Base-by-base conservation (phyloP, 495 filamentous ascomycete species). In the Annulohypoxylon maeteangense region DNA sequence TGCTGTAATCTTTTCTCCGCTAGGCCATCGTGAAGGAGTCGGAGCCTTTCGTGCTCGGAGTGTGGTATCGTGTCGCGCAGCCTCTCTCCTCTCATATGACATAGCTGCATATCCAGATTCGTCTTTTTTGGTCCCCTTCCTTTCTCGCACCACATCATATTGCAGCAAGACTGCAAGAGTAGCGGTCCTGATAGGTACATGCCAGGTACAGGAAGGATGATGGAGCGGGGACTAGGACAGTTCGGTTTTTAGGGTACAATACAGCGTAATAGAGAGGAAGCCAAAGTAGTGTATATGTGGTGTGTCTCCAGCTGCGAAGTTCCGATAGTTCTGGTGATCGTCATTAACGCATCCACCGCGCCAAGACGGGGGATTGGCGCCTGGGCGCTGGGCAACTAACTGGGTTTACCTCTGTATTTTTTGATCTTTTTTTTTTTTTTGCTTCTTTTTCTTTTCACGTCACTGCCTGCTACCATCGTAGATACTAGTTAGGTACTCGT, bases 261-360 rank as follows among this genome's bases (percentile, higher is more conserved):
- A 11, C 12, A 36, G 32, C 32, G 32, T n/a, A n/a, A n/a, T 51
- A 44, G 54, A 60, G 59, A 54, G 53, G 69, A 62, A 51, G 55
- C 63, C 63, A 63, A 44, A 29, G 67, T n/a, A n/a, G n/a, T n/a
- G n/a, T n/a, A n/a, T n/a, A 32, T 22, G 31, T 7, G 36, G 50
- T 14, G 58, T n/a, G 47, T 58, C 38, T 58, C 38, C 25, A 68
- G 51, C 72, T 75, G 73, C 75, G 70, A 68, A 68, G 66, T 71
- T 65, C 73, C 75, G 75, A 75, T 75, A 77, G 75, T 75, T 57
- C 65, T 68, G 68, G 73, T 75, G 75, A 77, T 77, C 75, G 51
- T 75, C 75, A 77, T 77, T 75, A 68, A 68, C 47, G 51, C 50
- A 62, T 66, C 62, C 48, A 69, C 65, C 48, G 65, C 62, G 70